phyloP scores from a whole-genome alignment of 768 basidiomycete genomes.

The Podaxis rugospora region DNA sequence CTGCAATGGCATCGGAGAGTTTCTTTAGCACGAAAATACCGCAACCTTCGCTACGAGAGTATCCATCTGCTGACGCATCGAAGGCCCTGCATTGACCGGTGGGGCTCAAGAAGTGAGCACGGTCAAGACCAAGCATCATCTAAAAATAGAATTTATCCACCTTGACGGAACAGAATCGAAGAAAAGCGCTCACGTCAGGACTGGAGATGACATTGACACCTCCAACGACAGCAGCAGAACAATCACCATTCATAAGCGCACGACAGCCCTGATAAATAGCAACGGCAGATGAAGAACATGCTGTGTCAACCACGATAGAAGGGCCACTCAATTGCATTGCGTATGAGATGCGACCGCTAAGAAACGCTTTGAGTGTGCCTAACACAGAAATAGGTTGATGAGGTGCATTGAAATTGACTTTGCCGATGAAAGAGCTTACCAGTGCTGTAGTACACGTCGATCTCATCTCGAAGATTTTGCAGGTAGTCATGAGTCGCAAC shows the following conservation, averaged over 20 bases:
- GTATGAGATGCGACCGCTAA: constrained; percentile 71
- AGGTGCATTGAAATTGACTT: background rate
- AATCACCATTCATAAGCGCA: constrained; percentile 59
- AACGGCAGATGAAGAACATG: constrained; percentile 69
- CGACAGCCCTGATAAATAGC: constrained; percentile 69
- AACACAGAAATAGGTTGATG: constrained; percentile 3
- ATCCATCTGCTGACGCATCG: constrained; percentile 71
- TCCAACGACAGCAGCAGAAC: constrained; percentile 67
- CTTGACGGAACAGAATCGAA: background rate
- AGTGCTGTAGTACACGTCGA: constrained; percentile 71
- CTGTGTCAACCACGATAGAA: constrained; percentile 70
- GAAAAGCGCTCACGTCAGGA: constrained; percentile 52
- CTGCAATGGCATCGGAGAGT: constrained; percentile 58
- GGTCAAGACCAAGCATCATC: constrained; percentile 71
- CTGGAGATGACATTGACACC: constrained; percentile 70
- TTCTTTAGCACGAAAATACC: constrained; percentile 72
- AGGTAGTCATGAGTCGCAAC: constrained; percentile 67
- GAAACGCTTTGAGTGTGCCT: constrained; percentile 69
- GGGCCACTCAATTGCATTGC: constrained; percentile 68
- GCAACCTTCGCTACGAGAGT: constrained; percentile 69
- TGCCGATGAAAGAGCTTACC: constrained; percentile 29
- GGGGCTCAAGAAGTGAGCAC: constrained; percentile 64
- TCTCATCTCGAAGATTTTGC: constrained; percentile 55
- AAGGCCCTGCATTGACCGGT: constrained; percentile 70
- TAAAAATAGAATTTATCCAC: constrained; percentile 21